Base-by-base conservation (phyloP, 495 filamentous ascomycete species). In the Penicillium psychrofluorescens region DNA sequence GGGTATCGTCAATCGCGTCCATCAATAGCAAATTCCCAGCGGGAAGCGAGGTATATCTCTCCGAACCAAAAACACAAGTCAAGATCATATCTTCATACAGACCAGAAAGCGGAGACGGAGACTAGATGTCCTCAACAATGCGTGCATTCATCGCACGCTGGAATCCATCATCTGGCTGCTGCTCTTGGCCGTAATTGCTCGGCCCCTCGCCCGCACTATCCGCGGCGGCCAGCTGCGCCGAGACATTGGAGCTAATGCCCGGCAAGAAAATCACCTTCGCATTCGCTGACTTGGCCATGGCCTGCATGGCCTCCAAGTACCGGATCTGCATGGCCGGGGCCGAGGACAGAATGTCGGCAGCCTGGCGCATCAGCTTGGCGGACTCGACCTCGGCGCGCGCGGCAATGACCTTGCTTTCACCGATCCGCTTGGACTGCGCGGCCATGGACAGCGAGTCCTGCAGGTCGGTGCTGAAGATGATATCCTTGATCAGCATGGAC, bases 391-490 rank as follows among this genome's bases (percentile, higher is more conserved):
- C 92, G 31, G 92, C 92, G 54, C 91, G 86, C 41, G 92, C 92
- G 29, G 89, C 86, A 53, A 97, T 97, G 62, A 97, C 90, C 76
- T 98, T 98, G 69, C 83, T 87, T 71, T 98, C 92, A 67, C 94
- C 92, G 51, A 96, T 95, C 42, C 92, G 83, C 83, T 97, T 97
- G 70, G 80, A 85, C 75, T 98, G 57, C n/a, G 92, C 92, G n/a
- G 92, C 92, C 92, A 99, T 99, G 59, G 86, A 92, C 43, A 99
- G 78, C n/a, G 86, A 92, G 48, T 96, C 92, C 66, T 99, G 92
- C 29, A 99, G 80, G 48, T 97, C 92, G 58, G 83, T 79, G 75
- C 79, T 86, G 83, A 99, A 99, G 62, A 96, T 88, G 62, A 99
- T 95, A 65, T 99, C 92, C 70, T 99, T 99, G 77, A 99, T 88